Conservation (phyloP, 768 basidiomycete genomes). For the Harrya chromipes region DNA sequence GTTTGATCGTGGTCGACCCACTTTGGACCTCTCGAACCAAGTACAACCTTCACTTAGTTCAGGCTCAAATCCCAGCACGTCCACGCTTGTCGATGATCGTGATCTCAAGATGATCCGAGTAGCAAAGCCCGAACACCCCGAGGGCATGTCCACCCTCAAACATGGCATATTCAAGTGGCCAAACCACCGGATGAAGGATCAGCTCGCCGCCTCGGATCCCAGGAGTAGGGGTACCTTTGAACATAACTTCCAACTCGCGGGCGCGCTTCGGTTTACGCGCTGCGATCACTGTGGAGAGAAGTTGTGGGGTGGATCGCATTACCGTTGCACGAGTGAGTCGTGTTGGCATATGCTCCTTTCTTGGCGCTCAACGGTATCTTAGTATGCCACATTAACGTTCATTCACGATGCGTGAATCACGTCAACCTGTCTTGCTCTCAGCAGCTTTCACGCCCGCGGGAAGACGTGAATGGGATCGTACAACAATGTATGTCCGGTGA, state of each 20-base stretch:
- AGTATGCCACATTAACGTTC: conserved; percentile 86
- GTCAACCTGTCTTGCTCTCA: conserved; percentile 66
- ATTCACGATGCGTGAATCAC: conserved; percentile 78
- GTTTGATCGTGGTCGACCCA: conserved; percentile 24
- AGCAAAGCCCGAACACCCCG: conserved; percentile 34
- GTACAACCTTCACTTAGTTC: conserved; percentile 17
- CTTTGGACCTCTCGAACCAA: conserved; percentile 5
- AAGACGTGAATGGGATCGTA: conserved; percentile 27
- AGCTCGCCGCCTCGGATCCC: conserved; percentile 32
- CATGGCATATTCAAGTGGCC: conserved; percentile 72
- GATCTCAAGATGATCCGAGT: conserved; percentile 26
- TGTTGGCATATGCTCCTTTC: background rate
- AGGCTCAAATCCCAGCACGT: conserved; percentile 17
- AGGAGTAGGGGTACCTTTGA: conserved; percentile 47
- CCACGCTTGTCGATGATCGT: conserved; percentile 26
- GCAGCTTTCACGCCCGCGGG: conserved; percentile 36
- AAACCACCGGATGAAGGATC: conserved; percentile 53
- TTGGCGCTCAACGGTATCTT: conserved; percentile 3
- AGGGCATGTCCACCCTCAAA: conserved; percentile 48
- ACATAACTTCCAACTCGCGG: conserved; percentile 89
- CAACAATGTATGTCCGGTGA: conserved; percentile 15
- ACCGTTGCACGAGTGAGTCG: conserved; percentile 79
- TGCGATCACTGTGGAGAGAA: conserved; percentile 98
- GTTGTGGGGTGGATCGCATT: conserved; percentile 98
- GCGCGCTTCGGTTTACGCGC: conserved; percentile 80